Base-by-base conservation (phyloP, 441 rosid species). In the Isatis lusitanica region DNA sequence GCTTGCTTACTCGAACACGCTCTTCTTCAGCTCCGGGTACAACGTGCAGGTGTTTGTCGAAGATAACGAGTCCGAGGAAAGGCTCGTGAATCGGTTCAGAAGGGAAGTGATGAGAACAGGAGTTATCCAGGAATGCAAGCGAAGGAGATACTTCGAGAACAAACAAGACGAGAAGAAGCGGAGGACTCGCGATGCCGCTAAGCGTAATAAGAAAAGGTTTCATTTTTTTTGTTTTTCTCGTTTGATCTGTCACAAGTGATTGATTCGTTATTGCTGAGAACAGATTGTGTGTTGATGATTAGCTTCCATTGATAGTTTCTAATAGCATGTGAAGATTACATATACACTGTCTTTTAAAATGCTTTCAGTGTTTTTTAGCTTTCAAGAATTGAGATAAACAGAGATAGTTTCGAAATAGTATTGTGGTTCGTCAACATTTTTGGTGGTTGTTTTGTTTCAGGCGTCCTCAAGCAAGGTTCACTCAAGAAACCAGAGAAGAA, bases 101-200 rank as follows among this genome's bases (percentile, higher is more conserved):
- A 87, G 98, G 43, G 97, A 93, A 80, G 98, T 91, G 15, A 78
- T 90, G 88, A 87, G 78, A 81, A 91, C 96, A 6, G 98, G 98
- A 7, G 81, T 90, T 8, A 87, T 93, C 52, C 98, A 86, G 76
- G 96, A 90, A 81, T 82, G 90, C 66, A 88, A 85, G 78, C 75
- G 97, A 15, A 84, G 97, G 82, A 84, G 84, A 75, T 88, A 66
- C 84, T 76, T 70, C 59, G 98, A 93, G 90, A 89, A 86, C 75
- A 81, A 79, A 51, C 92, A 88, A 62, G 98, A 93, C 4, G 88
- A 88, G 91, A 85, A 82, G 89, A 91, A 91, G 76, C 80, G 98
- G 2, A 91, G 81, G 86, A 13, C 81, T 15, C 91, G 94, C n/a
- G 96, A 93, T 63, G 98, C 95, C 31, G 95, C 97, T 64, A 93